phyloP scores from a whole-genome alignment of 495 filamentous ascomycete species.

The Neurospora sp. region DNA sequence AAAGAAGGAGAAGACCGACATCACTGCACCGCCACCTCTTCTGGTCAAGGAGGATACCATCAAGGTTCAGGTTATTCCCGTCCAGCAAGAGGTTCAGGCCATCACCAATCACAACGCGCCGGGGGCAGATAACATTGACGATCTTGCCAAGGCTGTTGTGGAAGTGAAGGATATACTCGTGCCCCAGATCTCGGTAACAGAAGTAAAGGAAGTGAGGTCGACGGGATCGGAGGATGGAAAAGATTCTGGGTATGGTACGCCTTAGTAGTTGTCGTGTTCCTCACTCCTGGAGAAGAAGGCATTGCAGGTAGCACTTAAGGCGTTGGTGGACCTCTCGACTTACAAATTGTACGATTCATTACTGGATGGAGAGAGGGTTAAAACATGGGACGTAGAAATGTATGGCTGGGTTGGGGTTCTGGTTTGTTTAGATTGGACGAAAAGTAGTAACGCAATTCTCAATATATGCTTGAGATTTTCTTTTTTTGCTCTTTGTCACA shows the following conservation, averaged over 20 bases:
- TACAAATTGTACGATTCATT: neutral
- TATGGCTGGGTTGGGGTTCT: neutral
- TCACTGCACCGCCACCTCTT: neutral
- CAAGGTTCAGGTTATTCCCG: neutral
- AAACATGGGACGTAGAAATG: neutral
- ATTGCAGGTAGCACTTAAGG: neutral
- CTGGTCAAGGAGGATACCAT: conserved; percentile 9
- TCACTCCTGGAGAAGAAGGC: neutral
- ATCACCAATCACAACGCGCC: too few species aligned
- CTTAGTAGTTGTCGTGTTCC: neutral
- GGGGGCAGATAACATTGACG: conserved; percentile 8
- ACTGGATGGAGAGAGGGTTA: neutral
- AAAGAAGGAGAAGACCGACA: neutral
- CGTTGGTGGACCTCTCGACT: neutral
- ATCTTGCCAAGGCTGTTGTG: conserved; percentile 11
- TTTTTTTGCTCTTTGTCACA: neutral
- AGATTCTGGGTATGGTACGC: conserved; percentile 26
- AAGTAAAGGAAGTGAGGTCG: neutral
- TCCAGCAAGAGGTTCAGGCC: neutral
- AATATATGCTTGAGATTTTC: too few species aligned
- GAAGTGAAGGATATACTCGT: neutral
- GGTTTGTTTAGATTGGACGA: neutral
- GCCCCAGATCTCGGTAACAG: neutral
- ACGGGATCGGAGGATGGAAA: conserved; percentile 10
- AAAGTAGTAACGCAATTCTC: neutral